Conservation (phyloP, 495 filamentous ascomycete genomes). For the Achaetomiella virescens region DNA sequence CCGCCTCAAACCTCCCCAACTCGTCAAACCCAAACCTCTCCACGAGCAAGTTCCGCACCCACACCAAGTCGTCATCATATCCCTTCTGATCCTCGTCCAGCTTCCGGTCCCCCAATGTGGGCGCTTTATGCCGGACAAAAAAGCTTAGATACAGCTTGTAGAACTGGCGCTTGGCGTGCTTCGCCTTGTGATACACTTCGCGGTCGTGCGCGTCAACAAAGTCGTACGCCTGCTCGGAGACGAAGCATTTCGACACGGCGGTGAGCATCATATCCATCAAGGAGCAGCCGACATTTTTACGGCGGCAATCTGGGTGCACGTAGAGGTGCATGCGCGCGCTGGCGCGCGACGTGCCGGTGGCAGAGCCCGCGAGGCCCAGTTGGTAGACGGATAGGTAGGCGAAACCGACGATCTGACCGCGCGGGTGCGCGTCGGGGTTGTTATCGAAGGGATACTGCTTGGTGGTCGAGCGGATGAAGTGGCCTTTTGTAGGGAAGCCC, state of each 20-base stretch:
- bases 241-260: slow-evolving; percentile 23
- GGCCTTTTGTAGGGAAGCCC: background rate
- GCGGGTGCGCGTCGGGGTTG: background rate
- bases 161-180: slow-evolving; percentile 20
- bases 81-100: slow-evolving; percentile 9
- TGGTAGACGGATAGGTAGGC: slow-evolving; percentile 25
- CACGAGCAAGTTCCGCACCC: slow-evolving; percentile 25
- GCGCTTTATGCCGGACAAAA: slow-evolving; percentile 17
- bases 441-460: background rate
- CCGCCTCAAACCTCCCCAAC: slow-evolving; percentile 14
- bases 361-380: slow-evolving; percentile 20
- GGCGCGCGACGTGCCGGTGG: slow-evolving; percentile 17
- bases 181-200: slow-evolving; percentile 14
- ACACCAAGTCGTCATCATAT: slow-evolving; percentile 21
- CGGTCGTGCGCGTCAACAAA: slow-evolving; percentile 25
- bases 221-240: slow-evolving; percentile 20
- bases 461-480: background rate
- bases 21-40: slow-evolving; percentile 20
- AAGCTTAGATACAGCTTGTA: slow-evolving; percentile 24
- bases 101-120: background rate
- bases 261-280: slow-evolving; percentile 33
- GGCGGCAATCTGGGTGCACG: slow-evolving; percentile 30
- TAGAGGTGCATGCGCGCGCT: slow-evolving; percentile 29
- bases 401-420: slow-evolving; percentile 32
- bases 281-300: slow-evolving; percentile 31